These are phyloP conservation scores for Diaporthe sp. DNA, from an alignment of 2,329 filamentous ascomycete species.

Conservation along the genomic window DNA sequence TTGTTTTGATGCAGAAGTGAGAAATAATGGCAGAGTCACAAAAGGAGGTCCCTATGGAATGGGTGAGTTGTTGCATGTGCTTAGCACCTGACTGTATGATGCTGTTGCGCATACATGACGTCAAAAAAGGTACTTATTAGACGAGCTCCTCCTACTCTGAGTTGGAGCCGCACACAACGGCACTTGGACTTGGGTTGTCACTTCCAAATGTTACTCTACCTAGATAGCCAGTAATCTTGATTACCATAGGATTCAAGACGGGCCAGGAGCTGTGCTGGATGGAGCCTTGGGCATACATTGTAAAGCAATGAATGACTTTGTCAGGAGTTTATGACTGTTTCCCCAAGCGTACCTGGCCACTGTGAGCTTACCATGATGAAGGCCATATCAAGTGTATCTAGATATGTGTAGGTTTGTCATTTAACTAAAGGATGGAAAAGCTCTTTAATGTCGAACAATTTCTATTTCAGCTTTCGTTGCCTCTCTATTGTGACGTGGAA, in stretches of 20 bases:
- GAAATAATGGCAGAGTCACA: neutral
- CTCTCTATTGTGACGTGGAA: too few relatives aligned
- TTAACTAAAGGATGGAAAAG: too few relatives aligned
- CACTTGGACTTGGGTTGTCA: neutral
- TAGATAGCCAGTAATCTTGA: neutral
- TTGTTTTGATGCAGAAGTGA: neutral
- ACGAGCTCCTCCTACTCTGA: neutral
- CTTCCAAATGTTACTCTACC: neutral
- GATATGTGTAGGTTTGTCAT: too few relatives aligned
- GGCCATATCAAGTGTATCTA: too few relatives aligned
- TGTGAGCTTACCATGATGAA: too few relatives aligned
- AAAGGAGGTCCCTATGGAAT: neutral
- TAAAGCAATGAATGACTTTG: too few relatives aligned
- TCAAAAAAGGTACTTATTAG: neutral
- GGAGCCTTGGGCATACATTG: too few relatives aligned
- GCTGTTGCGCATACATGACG: constrained; percentile 14
- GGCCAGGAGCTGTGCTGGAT: neutral
- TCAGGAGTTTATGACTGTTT: too few relatives aligned
- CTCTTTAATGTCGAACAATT: too few relatives aligned
- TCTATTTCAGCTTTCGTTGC: too few relatives aligned
- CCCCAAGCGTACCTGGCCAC: too few relatives aligned
- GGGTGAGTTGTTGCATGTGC: neutral
- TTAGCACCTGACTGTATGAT: neutral
- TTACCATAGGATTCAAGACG: neutral
- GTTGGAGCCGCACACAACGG: neutral